Base-by-base conservation (phyloP, 106 monocot species). In the Dendrobium catenatum region DNA sequence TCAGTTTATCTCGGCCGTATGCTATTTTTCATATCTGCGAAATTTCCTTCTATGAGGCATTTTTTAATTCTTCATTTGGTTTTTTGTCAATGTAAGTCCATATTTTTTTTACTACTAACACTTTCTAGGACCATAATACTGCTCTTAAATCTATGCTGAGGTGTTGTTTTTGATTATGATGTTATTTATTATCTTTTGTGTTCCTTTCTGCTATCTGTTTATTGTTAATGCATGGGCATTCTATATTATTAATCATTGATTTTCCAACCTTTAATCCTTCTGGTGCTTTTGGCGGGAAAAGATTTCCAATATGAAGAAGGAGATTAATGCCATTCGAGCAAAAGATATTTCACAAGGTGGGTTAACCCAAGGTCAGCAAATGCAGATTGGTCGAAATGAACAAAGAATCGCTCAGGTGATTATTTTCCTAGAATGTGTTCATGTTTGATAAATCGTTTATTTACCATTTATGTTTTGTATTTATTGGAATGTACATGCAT, bases 341-440 rank as follows among this genome's bases (percentile, higher is more conserved):
- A 99, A 99, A 80, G 99, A 99, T 76, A 99, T 99, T 84, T 43
- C 91, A 47, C 99, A 99, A 93, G 99, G 99, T 85, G 99, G 99
- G 66, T 79, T 99, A 81, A 99, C 99, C 51, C 99, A 95, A 83
- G 99, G 99, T 31, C 99, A 99, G 80, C 99, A 99, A 89, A 95
- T 93, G 83, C 99, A 99, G 80, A 99, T 99, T 87, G 99, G 95
- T 83, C 82, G 99, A 77, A 99, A 99, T 84, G 99, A 99, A 82
- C 95, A 95, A 86, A 89, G 99, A 78, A 95, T 84, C 42, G 67
- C 87, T 73, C 95, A 99, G 95, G 99, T 99, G n/a, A 61, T 82
- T 68, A 68, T 76, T 40, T 70, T 13, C 75, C 49, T 68, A 43
- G 70, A 43, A 74, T 74, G 15, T 74, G 33, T 43, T 43, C 1